Conservation (phyloP, 306 rosid genomes). For the Ormosia emarginata region DNA sequence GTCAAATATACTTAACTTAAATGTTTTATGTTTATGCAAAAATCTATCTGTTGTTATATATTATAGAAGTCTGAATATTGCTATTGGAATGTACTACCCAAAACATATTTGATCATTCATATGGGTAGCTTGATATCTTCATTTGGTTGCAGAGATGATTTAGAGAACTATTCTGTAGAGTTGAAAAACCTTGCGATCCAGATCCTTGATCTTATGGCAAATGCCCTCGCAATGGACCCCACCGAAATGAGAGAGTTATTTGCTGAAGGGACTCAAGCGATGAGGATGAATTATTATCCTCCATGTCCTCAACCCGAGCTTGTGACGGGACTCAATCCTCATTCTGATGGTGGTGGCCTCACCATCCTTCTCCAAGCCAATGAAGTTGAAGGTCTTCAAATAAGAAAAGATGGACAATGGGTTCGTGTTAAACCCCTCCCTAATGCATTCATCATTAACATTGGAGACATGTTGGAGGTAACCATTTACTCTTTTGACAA, state of each 20-base stretch:
- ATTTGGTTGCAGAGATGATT: not conserved
- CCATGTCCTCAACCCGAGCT: conserved; percentile 30
- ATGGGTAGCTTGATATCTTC: not conserved
- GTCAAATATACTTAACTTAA: too few species aligned
- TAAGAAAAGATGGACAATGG: conserved; percentile 35
- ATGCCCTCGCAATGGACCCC: not conserved
- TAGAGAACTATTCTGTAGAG: not conserved
- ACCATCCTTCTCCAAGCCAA: conserved; percentile 20
- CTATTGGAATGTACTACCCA: not conserved
- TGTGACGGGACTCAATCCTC: conserved; percentile 21
- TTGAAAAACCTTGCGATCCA: not conserved
- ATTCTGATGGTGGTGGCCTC: conserved; percentile 21
- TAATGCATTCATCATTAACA: conserved; percentile 27
- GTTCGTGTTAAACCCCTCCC: conserved; percentile 32
- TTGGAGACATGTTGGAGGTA: conserved; percentile 36
- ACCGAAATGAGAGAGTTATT: not conserved
- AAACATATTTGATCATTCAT: not conserved
- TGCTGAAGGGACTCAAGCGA: not conserved
- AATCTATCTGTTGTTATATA: too few species aligned
- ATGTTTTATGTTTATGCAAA: too few species aligned
- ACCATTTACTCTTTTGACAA: too few species aligned
- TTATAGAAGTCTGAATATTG: not conserved
- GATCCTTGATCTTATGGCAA: conserved; percentile 10
- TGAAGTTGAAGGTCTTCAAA: conserved; percentile 36
- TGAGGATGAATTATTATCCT: conserved; percentile 25